Conservation (phyloP, 305 asterid genomes). For the Solanum hybrid region DNA sequence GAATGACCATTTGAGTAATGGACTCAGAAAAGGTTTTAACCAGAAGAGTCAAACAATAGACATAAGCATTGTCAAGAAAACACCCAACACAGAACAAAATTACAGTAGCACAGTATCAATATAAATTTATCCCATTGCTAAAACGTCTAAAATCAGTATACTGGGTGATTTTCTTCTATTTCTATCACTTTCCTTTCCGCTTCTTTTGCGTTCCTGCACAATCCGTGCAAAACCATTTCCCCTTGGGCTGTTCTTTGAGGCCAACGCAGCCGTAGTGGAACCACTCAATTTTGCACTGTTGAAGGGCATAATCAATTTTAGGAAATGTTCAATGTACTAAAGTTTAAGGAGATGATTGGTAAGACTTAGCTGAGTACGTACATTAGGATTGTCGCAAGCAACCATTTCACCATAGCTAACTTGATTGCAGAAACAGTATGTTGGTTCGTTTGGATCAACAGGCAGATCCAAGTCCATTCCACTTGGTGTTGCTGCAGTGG, state of each 20-base stretch:
- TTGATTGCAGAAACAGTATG: constrained; percentile 96
- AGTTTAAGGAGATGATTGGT: not conserved
- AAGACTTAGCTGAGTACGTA: constrained; percentile 20
- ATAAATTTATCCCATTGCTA: not conserved
- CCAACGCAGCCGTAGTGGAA: constrained; percentile 94
- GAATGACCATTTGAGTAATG: not conserved
- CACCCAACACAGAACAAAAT: not conserved
- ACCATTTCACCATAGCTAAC: constrained; percentile 99
- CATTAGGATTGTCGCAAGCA: constrained; percentile 92
- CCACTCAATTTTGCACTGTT: constrained; percentile 98
- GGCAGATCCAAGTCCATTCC: constrained; percentile 86
- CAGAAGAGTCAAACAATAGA: not conserved
- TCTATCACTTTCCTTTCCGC: constrained; percentile 37
- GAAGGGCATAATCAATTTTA: not conserved
- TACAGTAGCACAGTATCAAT: not conserved
- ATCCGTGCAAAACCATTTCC: constrained; percentile 91
- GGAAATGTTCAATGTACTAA: not conserved
- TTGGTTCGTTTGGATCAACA: constrained; percentile 96
- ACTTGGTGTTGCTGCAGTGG: constrained; percentile 40
- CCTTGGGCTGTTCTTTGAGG: constrained; percentile 87
- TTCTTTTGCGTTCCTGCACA: constrained; percentile 72
- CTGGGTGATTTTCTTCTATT: not conserved
- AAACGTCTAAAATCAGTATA: not conserved
- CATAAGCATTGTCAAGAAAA: not conserved
- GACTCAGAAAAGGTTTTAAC: not conserved